These are phyloP conservation scores for Cercospora beticola DNA, from an alignment of 2,329 filamentous ascomycete genomes.

Conservation along the genomic window DNA sequence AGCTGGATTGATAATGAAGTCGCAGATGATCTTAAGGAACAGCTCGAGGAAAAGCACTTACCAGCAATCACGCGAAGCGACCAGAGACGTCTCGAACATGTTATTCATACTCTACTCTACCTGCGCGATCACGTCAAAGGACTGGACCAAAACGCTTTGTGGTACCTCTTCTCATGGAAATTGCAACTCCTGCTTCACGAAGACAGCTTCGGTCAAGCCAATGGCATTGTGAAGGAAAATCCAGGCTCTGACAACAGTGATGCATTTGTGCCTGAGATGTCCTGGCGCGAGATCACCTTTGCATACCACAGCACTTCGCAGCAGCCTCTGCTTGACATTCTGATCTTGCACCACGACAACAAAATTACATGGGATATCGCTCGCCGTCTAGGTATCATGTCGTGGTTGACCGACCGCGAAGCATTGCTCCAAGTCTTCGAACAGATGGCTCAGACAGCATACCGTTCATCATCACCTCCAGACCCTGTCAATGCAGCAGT, in stretches of 20 bases:
- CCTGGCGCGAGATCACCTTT: slow-evolving; percentile 77
- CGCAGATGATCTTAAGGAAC: slow-evolving; percentile 30
- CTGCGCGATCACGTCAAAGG: slow-evolving; percentile 29
- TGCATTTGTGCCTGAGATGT: slow-evolving; percentile 46
- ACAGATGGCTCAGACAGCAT: slow-evolving; percentile 86
- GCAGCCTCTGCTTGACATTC: slow-evolving; percentile 76
- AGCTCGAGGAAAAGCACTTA: slow-evolving; percentile 53
- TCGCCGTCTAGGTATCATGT: slow-evolving; percentile 83
- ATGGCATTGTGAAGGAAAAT: slow-evolving; percentile 33
- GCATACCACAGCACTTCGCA: slow-evolving; percentile 70
- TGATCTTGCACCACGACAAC: slow-evolving; percentile 71
- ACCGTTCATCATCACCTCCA: slow-evolving; percentile 81
- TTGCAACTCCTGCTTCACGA: slow-evolving; percentile 25
- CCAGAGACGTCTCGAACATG: slow-evolving; percentile 28
- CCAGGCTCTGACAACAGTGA: neutral
- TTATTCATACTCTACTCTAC: slow-evolving; percentile 32
- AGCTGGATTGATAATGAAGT: slow-evolving; percentile 22
- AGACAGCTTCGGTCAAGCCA: neutral
- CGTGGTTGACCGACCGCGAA: slow-evolving; percentile 81
- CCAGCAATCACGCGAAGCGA: slow-evolving; percentile 30
- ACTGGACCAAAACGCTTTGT: slow-evolving; percentile 32
- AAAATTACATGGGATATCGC: slow-evolving; percentile 83
- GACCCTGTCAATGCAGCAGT: slow-evolving; percentile 89
- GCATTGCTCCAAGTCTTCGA: slow-evolving; percentile 85
- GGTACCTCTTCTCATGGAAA: slow-evolving; percentile 38